These are phyloP conservation scores for Myxozyma mucilagina DNA, from an alignment of 805 yeast genomes.

Conservation along the genomic window DNA sequence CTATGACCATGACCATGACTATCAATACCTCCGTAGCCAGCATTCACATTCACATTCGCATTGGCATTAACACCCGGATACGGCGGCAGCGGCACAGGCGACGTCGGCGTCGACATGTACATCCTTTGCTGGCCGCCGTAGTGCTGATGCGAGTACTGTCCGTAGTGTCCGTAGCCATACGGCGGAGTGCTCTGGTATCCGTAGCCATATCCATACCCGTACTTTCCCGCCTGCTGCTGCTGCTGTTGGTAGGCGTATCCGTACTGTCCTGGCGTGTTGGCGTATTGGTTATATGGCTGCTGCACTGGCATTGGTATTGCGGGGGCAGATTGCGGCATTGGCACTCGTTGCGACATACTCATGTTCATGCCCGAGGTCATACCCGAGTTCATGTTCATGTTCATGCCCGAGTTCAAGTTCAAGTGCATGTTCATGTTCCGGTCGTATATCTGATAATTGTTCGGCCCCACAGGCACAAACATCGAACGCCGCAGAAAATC, in stretches of 20 bases:
- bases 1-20: no score
- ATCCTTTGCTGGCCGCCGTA: not conserved
- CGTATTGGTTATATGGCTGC: no score
- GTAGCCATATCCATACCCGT: no score
- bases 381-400: not conserved
- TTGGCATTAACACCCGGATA: not conserved
- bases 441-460: slow-evolving; percentile 17
- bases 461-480: slow-evolving; percentile 26
- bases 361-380: not conserved
- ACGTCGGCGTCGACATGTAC: not conserved
- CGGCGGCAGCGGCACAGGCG: not conserved
- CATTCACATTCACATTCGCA: not conserved
- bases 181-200: not conserved
- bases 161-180: not conserved
- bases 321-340: no score
- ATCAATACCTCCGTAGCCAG: not conserved
- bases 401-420: no score
- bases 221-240: not conserved
- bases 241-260: not conserved
- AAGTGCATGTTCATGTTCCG: not conserved
- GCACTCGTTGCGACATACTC: no score
- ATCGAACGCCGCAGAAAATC: slow-evolving; percentile 26
- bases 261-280: no score
- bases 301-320: no score
- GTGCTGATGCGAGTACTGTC: slow-evolving; percentile 2